These are phyloP conservation scores for Teratosphaeria nubilosa DNA, from an alignment of 2,329 filamentous ascomycete species.

Conservation along the genomic window DNA sequence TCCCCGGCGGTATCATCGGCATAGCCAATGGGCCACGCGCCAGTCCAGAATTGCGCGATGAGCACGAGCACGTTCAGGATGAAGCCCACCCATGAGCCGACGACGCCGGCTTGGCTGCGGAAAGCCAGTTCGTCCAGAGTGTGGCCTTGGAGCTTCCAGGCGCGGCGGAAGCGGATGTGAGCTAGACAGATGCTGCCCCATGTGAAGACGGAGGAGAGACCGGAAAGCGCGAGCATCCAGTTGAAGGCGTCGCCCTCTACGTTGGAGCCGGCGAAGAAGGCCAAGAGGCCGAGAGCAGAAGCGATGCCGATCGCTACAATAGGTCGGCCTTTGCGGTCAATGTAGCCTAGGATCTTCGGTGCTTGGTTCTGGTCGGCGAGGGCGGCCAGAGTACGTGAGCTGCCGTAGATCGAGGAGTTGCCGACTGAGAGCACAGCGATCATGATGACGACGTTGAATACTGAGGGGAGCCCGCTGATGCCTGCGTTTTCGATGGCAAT, in stretches of 20 bases:
- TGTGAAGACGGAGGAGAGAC: slow-evolving; percentile 63
- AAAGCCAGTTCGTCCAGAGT: slow-evolving; percentile 71
- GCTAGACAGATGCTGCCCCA: slow-evolving; percentile 60
- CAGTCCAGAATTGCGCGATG: slow-evolving; percentile 68
- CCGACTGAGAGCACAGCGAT: slow-evolving; percentile 83
- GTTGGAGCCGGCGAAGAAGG: slow-evolving; percentile 47
- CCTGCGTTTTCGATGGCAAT: slow-evolving; percentile 73
- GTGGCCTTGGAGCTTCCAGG: slow-evolving; percentile 51
- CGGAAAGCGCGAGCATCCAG: slow-evolving; percentile 62
- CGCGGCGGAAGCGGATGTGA: slow-evolving; percentile 56
- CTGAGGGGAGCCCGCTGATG: slow-evolving; percentile 67
- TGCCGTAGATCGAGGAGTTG: slow-evolving; percentile 85
- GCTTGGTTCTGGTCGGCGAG: slow-evolving; percentile 66
- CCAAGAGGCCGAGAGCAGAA: slow-evolving; percentile 46
- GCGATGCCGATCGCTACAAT: slow-evolving; percentile 39
- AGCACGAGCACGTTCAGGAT: slow-evolving; percentile 66
- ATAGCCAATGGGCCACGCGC: slow-evolving; percentile 57
- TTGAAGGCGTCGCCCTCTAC: slow-evolving; percentile 42
- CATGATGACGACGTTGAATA: slow-evolving; percentile 94
- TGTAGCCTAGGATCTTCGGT: slow-evolving; percentile 47
- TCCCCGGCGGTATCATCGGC: slow-evolving; percentile 28
- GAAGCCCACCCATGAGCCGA: slow-evolving; percentile 73
- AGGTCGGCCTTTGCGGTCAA: slow-evolving; percentile 53
- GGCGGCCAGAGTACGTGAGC: slow-evolving; percentile 78
- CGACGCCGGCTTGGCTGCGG: slow-evolving; percentile 63